Base-by-base conservation (phyloP, 768 basidiomycete genomes). In the Coprinopsis marcescibilis region DNA sequence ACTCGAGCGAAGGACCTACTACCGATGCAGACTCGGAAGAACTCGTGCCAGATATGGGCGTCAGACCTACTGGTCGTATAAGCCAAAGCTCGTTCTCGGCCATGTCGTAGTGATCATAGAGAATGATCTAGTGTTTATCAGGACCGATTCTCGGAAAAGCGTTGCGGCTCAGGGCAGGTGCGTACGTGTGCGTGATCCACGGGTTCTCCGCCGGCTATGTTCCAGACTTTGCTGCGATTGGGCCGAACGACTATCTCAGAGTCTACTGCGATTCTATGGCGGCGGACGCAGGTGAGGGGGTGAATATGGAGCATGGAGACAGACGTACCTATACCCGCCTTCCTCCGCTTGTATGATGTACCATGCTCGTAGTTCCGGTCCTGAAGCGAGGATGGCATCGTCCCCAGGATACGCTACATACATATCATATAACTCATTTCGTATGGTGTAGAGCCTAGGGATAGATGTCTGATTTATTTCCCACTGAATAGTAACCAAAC, bases 61-160 rank as follows among this genome's bases (percentile, higher is more conserved):
- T n/a, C 8, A 32, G 30, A 8, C n/a, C 39, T 4, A 40, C 39
- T 10, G 41, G 41, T 7, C 14, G 4, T 24, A 43, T 43, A 20
- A 27, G 24, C 41, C 41, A 43, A 4, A 27, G 24, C 27, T 43
- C 41, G 19, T 43, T 43, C 12, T 43, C 25, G 26, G 41, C 41
- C 7, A 43, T 17, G 24, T 43, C 41, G 14, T 6, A 30, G 27
- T 43, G 19, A 4, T n/a, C 14, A 30, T 43, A 43, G 14, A 43
- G 27, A 17, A 43, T 43, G 17, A 43, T 43, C 41, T 43, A 19
- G 24, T 10, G 8, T 40, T 40, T 24, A 10, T 29, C 27, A n/a
- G 17, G 41, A n/a, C 12, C 6, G 24, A 11, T 24, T 7, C 5
- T 25, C 19, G 39, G 8, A 25, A 8, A 8, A 40, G 30, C n/a